These are phyloP conservation scores for Backusella macrospora DNA, from an alignment of 192 early-diverging fungal species.

Conservation along the genomic window DNA sequence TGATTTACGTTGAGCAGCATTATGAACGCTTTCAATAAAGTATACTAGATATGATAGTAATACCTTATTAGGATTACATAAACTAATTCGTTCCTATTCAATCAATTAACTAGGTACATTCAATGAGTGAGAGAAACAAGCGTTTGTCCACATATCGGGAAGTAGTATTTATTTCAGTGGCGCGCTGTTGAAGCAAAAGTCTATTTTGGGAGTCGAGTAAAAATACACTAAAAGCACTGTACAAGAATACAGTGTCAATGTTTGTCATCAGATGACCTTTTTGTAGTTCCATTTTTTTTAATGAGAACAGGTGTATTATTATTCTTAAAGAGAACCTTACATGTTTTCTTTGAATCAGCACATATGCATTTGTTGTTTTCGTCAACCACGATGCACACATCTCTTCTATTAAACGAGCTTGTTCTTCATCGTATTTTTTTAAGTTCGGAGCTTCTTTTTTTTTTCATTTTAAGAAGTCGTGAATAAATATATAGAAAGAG, in stretches of 20 bases:
- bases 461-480: background rate
- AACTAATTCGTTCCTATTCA: constrained; percentile 73
- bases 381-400: constrained; percentile 96
- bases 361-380: constrained; percentile 84
- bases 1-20: constrained; percentile 91
- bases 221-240: constrained; percentile 96
- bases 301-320: background rate
- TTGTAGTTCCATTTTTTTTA: background rate
- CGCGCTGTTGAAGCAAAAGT: constrained; percentile 92
- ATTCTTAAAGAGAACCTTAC: constrained; percentile 48
- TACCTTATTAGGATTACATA: background rate
- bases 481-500: background rate
- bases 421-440: constrained; percentile 69
- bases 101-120: constrained; percentile 74
- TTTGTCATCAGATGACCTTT: constrained; percentile 93
- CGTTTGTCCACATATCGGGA: constrained; percentile 94
- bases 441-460: constrained; percentile 45
- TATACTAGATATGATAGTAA: background rate
- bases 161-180: constrained; percentile 96
- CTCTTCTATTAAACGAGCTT: constrained; percentile 93
- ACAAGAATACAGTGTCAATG: constrained; percentile 81
- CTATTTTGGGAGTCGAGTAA: constrained; percentile 85
- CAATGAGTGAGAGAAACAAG: constrained; percentile 97
- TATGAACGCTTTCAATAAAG: constrained; percentile 62
- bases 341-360: constrained; percentile 88